Conservation (phyloP, 1,139 yeast genomes). For the Arxiozyma heterogenica region DNA sequence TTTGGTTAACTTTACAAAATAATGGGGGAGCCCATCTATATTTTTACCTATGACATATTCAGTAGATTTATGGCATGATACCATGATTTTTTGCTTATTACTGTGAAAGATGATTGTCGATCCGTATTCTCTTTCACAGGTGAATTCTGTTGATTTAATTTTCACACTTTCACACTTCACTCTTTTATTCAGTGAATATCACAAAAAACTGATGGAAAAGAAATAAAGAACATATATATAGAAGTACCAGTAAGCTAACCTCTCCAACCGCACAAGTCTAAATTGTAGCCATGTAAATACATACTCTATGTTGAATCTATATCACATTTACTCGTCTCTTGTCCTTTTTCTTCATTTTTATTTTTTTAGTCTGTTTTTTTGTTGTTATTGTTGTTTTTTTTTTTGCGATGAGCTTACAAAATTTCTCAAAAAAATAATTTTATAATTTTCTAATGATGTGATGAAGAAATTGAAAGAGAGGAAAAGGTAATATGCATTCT, state of each 20-base stretch:
- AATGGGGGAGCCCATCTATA: constrained; percentile 15
- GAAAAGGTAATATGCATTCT: background rate
- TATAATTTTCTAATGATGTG: background rate
- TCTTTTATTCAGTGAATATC: background rate
- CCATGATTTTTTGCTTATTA: background rate
- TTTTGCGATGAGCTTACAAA: background rate
- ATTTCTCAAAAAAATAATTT: no score
- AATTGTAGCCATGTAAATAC: background rate
- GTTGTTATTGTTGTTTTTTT: no score
- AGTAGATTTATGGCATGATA: constrained; percentile 8
- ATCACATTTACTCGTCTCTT: background rate
- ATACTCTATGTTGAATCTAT: no score
- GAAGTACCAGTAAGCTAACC: no score
- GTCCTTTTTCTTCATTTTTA: no score
- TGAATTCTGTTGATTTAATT: background rate
- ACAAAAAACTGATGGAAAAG: background rate
- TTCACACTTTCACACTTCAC: background rate
- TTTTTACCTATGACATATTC: constrained; percentile 7
- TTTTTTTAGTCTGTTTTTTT: no score
- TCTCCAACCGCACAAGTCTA: background rate
- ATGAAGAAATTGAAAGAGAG: background rate
- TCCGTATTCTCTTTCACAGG: no score
- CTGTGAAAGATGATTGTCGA: background rate
- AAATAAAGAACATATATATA: background rate
- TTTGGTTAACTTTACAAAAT: constrained; percentile 23